phyloP scores from a whole-genome alignment of 306 rosid genomes.

The Dryas octopetala region DNA sequence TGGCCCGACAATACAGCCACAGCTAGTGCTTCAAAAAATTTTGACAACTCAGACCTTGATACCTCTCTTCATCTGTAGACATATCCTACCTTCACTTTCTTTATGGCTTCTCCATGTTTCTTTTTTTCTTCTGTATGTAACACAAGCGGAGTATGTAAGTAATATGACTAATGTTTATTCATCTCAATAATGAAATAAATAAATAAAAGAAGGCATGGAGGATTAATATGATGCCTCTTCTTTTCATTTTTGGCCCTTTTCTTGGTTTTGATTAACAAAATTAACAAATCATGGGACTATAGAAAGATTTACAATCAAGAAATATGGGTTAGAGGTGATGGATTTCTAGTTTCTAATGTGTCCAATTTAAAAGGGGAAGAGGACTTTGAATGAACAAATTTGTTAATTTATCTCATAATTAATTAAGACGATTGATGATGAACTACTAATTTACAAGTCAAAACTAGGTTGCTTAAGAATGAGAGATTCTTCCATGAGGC shows the following conservation, averaged over 20 bases:
- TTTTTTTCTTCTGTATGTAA: background rate
- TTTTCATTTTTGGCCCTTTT: constrained; percentile 2
- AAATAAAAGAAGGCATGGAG: constrained; percentile 16
- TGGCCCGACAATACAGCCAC: constrained; percentile 40
- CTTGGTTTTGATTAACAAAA: background rate
- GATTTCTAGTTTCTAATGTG: background rate
- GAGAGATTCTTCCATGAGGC: too few relatives aligned
- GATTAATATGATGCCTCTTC: constrained; percentile 8
- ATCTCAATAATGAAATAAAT: constrained; percentile 11
- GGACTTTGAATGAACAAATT: too few relatives aligned
- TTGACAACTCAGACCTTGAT: constrained; percentile 70
- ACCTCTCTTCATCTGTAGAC: constrained; percentile 91
- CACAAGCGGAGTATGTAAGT: constrained; percentile 8
- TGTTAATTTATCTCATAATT: too few relatives aligned
- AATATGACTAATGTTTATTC: constrained; percentile 8
- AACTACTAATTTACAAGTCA: too few relatives aligned
- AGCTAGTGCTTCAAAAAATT: constrained; percentile 45
- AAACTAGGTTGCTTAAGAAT: too few relatives aligned
- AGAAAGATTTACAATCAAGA: background rate
- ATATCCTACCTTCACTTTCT: constrained; percentile 10
- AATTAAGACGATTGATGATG: too few relatives aligned
- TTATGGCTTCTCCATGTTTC: constrained; percentile 2
- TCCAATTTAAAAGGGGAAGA: background rate
- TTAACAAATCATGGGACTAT: background rate
- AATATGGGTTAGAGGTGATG: background rate